phyloP scores from a whole-genome alignment of 2,329 filamentous ascomycete genomes.

The Venturia oleaginea region DNA sequence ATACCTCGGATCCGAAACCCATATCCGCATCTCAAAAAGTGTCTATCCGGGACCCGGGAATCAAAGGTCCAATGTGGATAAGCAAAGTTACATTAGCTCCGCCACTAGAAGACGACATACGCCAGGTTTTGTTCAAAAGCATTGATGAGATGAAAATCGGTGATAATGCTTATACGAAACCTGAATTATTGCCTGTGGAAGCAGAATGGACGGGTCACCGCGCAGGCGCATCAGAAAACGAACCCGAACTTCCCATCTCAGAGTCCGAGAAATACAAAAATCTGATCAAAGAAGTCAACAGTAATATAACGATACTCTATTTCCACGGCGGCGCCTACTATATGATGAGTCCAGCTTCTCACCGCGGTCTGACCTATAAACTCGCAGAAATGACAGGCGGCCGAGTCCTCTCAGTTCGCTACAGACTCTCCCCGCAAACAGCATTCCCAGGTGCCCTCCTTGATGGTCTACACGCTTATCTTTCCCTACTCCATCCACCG shows the following conservation, averaged over 20 bases:
- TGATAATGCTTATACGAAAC: conserved; percentile 35
- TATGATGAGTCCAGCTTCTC: conserved; percentile 61
- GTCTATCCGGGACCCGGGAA: conserved; percentile 51
- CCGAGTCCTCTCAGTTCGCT: conserved; percentile 62
- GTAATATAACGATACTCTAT: conserved; percentile 57
- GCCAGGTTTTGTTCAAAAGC: conserved; percentile 48
- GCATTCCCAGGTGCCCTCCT: conserved; percentile 67
- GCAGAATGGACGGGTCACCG: conserved; percentile 72
- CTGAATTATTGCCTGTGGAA: conserved; percentile 49
- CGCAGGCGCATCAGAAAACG: not conserved
- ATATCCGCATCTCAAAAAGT: conserved; percentile 55
- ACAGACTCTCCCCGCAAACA: conserved; percentile 64
- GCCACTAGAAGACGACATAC: conserved; percentile 45
- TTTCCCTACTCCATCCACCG: conserved; percentile 64
- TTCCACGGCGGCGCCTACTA: conserved; percentile 71
- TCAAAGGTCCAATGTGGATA: conserved; percentile 78
- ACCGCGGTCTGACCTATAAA: conserved; percentile 50
- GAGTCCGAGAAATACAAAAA: conserved; percentile 57
- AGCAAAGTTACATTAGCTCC: conserved; percentile 58
- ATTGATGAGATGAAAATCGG: conserved; percentile 47
- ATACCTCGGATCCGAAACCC: conserved; percentile 22
- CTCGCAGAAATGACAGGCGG: conserved; percentile 60
- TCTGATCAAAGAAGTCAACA: conserved; percentile 59
- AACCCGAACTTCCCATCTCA: conserved; percentile 32
- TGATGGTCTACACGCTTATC: conserved; percentile 63